These are phyloP conservation scores for Solanum pimpinellifolium DNA, from an alignment of 257 asterid genomes.

Conservation along the genomic window DNA sequence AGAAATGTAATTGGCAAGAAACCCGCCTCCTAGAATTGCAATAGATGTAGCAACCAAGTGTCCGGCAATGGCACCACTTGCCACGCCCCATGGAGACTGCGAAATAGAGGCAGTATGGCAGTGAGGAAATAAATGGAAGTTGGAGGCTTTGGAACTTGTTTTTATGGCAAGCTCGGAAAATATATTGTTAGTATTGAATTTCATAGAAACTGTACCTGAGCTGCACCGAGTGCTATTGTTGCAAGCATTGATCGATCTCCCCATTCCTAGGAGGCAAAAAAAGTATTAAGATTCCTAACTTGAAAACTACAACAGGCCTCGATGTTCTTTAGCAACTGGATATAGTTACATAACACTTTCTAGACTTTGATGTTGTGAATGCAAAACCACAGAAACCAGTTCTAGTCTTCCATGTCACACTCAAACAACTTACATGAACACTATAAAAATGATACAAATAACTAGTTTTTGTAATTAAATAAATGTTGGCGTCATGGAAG, in stretches of 20 bases:
- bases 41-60: slow-evolving; percentile 76
- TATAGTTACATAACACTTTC: not conserved
- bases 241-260: slow-evolving; percentile 99
- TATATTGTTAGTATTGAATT: not conserved
- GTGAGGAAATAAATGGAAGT: not conserved
- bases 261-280: slow-evolving; percentile 54
- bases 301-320: not conserved
- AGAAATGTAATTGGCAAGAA: slow-evolving; percentile 85
- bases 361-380: not conserved
- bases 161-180: not conserved
- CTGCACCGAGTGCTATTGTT: slow-evolving; percentile 95
- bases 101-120: not conserved
- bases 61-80: slow-evolving; percentile 87
- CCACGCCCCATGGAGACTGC: slow-evolving; percentile 99
- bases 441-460: not conserved
- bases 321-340: not conserved
- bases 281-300: not conserved
- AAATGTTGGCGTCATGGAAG: not conserved
- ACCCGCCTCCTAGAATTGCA: slow-evolving; percentile 89
- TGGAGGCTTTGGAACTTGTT: not conserved
- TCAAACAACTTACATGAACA: not conserved
- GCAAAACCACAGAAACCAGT: not conserved
- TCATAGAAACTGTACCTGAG: slow-evolving; percentile 48
- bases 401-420: not conserved
- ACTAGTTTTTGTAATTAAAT: not conserved